Percentiles rank a stretch among this genome's conserved stretches.
Evolutionary conservation across 805 yeast genomes (phyloP).

Genomic region (Candida caryicola): DNA sequence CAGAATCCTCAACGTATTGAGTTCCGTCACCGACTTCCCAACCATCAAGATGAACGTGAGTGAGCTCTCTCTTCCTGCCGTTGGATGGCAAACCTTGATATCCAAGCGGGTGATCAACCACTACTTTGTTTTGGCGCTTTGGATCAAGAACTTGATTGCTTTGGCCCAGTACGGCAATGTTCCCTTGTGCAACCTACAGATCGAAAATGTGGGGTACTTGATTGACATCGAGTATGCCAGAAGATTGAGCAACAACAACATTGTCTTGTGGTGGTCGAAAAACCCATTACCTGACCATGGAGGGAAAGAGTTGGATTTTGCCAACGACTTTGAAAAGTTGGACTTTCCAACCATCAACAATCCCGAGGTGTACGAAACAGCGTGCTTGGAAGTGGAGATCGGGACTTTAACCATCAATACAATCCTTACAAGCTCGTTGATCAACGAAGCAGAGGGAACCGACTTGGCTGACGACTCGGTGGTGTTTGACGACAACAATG

Average conservation of each 20-base stretch:
- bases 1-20: conserved; percentile 46
- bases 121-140: conserved; percentile 66
- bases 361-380: conserved; percentile 75
- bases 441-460: conserved; percentile 86
- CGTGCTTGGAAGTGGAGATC: conserved; percentile 75
- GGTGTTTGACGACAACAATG: conserved; percentile 34
- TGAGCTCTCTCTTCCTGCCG: conserved; percentile 62
- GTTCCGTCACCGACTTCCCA: conserved; percentile 56
- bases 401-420: conserved; percentile 84
- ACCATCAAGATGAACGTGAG: conserved; percentile 56
- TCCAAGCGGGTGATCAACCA: conserved; percentile 66
- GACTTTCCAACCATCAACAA: conserved; percentile 70
- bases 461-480: conserved; percentile 56
- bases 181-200: conserved; percentile 81
- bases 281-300: conserved; percentile 80
- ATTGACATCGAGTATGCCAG: conserved; percentile 89
- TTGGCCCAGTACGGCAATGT: conserved; percentile 72
- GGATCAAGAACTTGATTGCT: conserved; percentile 64
- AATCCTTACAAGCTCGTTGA: conserved; percentile 74
- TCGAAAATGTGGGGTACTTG: conserved; percentile 73
- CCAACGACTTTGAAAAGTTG: conserved; percentile 53
- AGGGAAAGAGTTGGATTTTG: conserved; percentile 65
- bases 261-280: conserved; percentile 93
- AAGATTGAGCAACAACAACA: conserved; percentile 56
- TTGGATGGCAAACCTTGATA: conserved; percentile 77